These are phyloP conservation scores for Drechslera avenae DNA, from an alignment of 2,329 filamentous ascomycete genomes.

Conservation along the genomic window DNA sequence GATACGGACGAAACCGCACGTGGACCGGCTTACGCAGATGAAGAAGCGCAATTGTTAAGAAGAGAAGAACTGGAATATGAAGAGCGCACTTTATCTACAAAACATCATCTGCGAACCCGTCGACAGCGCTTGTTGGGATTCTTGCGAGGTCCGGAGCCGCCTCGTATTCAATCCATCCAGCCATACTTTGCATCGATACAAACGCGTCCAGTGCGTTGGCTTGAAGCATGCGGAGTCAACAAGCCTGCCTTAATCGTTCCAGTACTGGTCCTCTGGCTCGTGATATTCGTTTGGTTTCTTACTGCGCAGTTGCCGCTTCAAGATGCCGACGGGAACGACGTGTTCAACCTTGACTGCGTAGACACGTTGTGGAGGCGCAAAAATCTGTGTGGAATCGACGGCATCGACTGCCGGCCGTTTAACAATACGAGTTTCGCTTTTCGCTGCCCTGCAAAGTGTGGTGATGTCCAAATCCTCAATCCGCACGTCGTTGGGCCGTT, in stretches of 20 bases:
- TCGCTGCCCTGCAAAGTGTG: slow-evolving; percentile 73
- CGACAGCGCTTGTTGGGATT: slow-evolving; percentile 31
- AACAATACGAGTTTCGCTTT: slow-evolving; percentile 71
- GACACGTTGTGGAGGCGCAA: slow-evolving; percentile 71
- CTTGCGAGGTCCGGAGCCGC: slow-evolving; percentile 52
- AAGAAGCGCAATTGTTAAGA: slow-evolving; percentile 37
- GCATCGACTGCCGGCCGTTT: slow-evolving; percentile 76
- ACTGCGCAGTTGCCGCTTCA: slow-evolving; percentile 61
- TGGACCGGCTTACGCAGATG: slow-evolving; percentile 22
- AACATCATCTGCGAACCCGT: neutral
- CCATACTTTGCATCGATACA: slow-evolving; percentile 68
- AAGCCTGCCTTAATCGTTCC: slow-evolving; percentile 60
- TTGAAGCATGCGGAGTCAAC: slow-evolving; percentile 54
- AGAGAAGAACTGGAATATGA: slow-evolving; percentile 37
- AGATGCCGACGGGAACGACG: slow-evolving; percentile 69
- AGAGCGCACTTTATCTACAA: slow-evolving; percentile 15
- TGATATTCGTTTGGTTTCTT: slow-evolving; percentile 70
- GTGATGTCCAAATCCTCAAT: slow-evolving; percentile 67
- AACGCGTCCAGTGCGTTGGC: slow-evolving; percentile 64
- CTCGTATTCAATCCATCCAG: slow-evolving; percentile 50
- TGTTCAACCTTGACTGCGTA: slow-evolving; percentile 69
- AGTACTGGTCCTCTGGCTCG: slow-evolving; percentile 68
- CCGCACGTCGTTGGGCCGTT: slow-evolving; percentile 73
- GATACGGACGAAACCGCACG: slow-evolving; percentile 13
- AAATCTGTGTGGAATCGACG: slow-evolving; percentile 75